Evolutionary conservation across 1,139 yeast species (phyloP).

Genomic region (Blastobotrys persicus): DNA sequence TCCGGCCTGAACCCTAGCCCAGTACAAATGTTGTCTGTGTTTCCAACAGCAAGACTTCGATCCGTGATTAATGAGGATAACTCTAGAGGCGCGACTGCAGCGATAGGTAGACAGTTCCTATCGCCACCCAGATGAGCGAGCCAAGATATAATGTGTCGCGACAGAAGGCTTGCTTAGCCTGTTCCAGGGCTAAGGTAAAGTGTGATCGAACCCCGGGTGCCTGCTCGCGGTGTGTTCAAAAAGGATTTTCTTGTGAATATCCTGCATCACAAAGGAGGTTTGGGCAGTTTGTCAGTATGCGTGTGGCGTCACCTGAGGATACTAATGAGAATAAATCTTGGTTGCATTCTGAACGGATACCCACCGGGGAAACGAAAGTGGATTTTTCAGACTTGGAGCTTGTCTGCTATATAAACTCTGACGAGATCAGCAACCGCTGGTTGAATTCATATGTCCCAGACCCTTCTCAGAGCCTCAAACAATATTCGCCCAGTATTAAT

Average conservation of each 20-base stretch:
- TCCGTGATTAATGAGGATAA: no score
- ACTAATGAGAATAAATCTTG: not conserved
- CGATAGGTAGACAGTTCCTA: no score
- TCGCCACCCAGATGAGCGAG: constrained; percentile 6
- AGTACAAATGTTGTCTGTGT: no score
- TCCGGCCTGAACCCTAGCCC: no score
- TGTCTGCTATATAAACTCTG: constrained; percentile 11
- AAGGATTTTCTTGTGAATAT: not conserved
- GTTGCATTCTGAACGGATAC: not conserved
- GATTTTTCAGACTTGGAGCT: constrained; percentile 13
- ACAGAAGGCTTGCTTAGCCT: constrained; percentile 13
- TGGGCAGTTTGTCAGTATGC: not conserved
- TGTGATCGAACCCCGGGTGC: constrained; percentile 9
- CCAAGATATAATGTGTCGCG: constrained; percentile 11
- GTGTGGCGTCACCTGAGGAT: not conserved
- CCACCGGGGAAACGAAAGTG: not conserved
- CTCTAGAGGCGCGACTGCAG: no score
- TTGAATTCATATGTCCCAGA: constrained; percentile 9
- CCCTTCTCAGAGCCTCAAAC: constrained; percentile 10
- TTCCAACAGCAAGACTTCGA: no score
- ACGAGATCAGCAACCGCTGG: constrained; percentile 13
- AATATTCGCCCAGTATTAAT: constrained; percentile 1
- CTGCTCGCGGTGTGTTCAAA: constrained; percentile 7
- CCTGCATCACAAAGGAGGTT: not conserved
- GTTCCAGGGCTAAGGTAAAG: constrained; percentile 14